A percentile compares a stretch with the other conserved stretches of the same genome.
phyloP scores from a whole-genome alignment of 2,329 filamentous ascomycete species.

The Cytospora schulzeri region DNA sequence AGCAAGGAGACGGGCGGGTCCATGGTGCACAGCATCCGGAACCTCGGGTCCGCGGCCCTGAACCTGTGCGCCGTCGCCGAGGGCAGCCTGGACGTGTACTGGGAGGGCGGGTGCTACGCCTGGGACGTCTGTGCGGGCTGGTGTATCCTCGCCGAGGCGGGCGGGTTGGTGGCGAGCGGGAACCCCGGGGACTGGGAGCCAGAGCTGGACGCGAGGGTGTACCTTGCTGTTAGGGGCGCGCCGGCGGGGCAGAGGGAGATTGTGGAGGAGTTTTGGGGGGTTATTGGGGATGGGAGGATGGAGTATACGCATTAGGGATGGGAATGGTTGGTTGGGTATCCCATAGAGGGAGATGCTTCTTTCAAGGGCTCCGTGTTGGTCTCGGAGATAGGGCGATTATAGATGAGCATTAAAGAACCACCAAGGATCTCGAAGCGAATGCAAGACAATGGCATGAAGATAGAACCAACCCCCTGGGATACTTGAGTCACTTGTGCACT shows the following conservation, averaged over 20 bases:
- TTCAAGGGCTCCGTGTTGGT: no score
- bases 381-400: neutral
- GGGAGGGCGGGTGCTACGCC: constrained; percentile 83
- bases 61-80: constrained; percentile 74
- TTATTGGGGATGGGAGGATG: constrained; percentile 58
- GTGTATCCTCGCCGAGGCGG: constrained; percentile 75
- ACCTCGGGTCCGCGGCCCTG: constrained; percentile 71
- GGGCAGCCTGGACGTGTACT: constrained; percentile 73
- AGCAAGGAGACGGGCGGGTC: constrained; percentile 64
- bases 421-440: neutral
- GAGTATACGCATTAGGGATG: constrained; percentile 40
- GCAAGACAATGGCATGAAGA: no score
- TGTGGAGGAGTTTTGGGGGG: constrained; percentile 65
- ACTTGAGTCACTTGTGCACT: no score
- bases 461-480: no score
- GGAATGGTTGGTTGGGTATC: no score
- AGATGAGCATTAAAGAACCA: neutral
- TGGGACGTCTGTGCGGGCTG: constrained; percentile 86
- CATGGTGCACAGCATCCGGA: constrained; percentile 77
- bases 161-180: constrained; percentile 70
- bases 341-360: no score
- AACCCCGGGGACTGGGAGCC: constrained; percentile 75
- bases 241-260: constrained; percentile 62
- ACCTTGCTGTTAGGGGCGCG: constrained; percentile 64
- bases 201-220: constrained; percentile 59